Base-by-base conservation (phyloP, 176 grass and related monocot genomes). In the Alloteropsis semialata region DNA sequence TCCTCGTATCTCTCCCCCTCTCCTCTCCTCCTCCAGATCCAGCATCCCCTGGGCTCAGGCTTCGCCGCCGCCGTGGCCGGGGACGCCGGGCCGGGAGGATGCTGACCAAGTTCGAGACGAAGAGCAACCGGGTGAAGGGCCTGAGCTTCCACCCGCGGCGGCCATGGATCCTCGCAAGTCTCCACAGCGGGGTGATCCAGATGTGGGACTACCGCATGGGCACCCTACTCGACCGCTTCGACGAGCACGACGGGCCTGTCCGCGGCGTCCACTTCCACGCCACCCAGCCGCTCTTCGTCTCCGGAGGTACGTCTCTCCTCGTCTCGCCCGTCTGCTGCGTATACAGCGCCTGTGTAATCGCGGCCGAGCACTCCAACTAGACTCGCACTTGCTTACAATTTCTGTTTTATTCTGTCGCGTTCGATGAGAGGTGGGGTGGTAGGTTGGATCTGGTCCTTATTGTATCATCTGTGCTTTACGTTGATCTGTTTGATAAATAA, bases 61-160 rank as follows among this genome's bases (percentile, higher is more conserved):
- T 16, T n/a, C 25, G 64, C 63, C 55, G 54, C 51, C 55, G 34
- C 45, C 27, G 81, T 39, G 67, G 67, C 67, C 12, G 67, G 75
- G 57, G 37, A 88, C 66, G 74, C 61, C 65, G 74, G 21, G n/a
- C 10, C 54, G 37, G 61, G 49, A 80, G 79, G 90, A 98, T 98
- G 95, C 95, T 98, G 86, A 98, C 92, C 84, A 98, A 98, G 81
- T 94, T 98, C 90, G 95, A 98, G 92, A 98, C 95, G 43, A 98
- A 98, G 92, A 98, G 95, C 84, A 98, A 93, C 85, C 90, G 95
- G 81, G 95, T 98, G 37, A 98, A 98, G 92, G 95, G 95, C 45
- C 71, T 98, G 68, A 91, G 86, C 92, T 98, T 98, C 72, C 95
- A 98, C 92, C 89, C 86, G 84, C 89, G 90, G 65, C 84, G 95